These are phyloP conservation scores for Obelidium mucronatum DNA, from an alignment of 192 early-diverging fungal genomes.

Conservation along the genomic window DNA sequence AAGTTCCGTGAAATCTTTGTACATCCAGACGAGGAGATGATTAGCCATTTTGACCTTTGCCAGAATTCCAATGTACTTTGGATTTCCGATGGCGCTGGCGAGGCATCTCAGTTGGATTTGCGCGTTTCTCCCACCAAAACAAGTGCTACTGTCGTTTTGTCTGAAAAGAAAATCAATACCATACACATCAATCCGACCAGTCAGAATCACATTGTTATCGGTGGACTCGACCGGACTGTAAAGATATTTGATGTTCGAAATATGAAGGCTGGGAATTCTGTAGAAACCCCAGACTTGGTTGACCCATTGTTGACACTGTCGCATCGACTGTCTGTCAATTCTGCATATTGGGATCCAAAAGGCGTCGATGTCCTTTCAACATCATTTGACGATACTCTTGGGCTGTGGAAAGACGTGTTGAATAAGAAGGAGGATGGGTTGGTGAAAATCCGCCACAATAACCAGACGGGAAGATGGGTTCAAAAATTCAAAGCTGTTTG, in stretches of 20 bases:
- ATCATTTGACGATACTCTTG: slow-evolving; percentile 65
- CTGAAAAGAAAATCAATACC: slow-evolving; percentile 67
- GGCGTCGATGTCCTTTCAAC: slow-evolving; percentile 61
- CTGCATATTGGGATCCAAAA: slow-evolving; percentile 72
- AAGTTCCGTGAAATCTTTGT: slow-evolving; percentile 61
- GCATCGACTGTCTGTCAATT: slow-evolving; percentile 64
- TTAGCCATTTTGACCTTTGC: slow-evolving; percentile 52
- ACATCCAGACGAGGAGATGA: slow-evolving; percentile 42
- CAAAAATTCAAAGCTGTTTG: slow-evolving; percentile 70
- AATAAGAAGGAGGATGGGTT: slow-evolving; percentile 42
- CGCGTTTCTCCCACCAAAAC: slow-evolving; percentile 39
- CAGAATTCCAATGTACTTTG: slow-evolving; percentile 48
- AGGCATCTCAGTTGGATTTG: slow-evolving; percentile 56
- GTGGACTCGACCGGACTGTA: slow-evolving; percentile 64
- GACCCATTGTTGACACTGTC: slow-evolving; percentile 49
- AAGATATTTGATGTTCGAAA: slow-evolving; percentile 69
- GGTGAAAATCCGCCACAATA: slow-evolving; percentile 62
- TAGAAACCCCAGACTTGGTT: not conserved
- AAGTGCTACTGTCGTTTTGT: slow-evolving; percentile 39
- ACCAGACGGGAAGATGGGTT: slow-evolving; percentile 69
- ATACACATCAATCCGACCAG: slow-evolving; percentile 65
- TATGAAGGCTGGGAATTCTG: slow-evolving; percentile 29
- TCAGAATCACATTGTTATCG: slow-evolving; percentile 53
- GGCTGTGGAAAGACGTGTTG: slow-evolving; percentile 55
- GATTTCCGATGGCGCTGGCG: slow-evolving; percentile 64